Percentiles rank a stretch among this genome's conserved stretches.
Evolutionary conservation across 1,284 basidiomycete species (phyloP).

Genomic region (Mrakiaceae sp.): DNA sequence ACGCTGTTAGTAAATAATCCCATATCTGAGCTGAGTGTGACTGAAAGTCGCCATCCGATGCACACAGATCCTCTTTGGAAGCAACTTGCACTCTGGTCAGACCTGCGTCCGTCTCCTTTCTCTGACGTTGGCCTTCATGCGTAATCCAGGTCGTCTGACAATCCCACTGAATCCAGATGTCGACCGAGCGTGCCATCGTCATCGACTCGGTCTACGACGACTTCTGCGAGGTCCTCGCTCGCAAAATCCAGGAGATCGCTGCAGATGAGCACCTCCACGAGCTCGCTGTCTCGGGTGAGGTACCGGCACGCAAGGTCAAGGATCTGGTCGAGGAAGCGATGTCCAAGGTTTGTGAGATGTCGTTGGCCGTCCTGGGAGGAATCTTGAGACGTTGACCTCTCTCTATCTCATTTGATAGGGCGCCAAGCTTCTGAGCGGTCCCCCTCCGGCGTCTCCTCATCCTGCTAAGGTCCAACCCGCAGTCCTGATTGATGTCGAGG

Average conservation of each 20-base stretch:
- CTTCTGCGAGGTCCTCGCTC: neutral
- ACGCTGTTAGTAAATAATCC: constrained; percentile 3
- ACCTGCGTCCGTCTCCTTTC: constrained; percentile 2
- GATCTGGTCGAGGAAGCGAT: constrained; percentile 24
- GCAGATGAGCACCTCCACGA: constrained; percentile 11
- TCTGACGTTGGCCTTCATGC: neutral
- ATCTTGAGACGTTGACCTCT: no score
- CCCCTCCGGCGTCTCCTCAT: no score
- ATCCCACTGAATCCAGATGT: neutral
- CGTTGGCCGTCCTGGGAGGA: no score
- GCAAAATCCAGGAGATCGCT: constrained; percentile 13
- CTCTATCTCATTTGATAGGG: neutral
- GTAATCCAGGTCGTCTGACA: neutral
- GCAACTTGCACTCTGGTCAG: constrained; percentile 13
- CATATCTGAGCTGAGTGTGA: neutral
- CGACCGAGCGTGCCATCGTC: constrained; percentile 15
- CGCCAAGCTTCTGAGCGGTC: neutral
- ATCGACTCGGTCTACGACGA: constrained; percentile 8
- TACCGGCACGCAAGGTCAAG: constrained; percentile 18
- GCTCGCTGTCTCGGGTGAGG: constrained; percentile 21
- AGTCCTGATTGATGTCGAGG: neutral
- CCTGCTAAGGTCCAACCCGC: neutral
- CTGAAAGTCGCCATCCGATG: neutral
- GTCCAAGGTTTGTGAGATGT: constrained; percentile 18
- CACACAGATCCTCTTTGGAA: constrained; percentile 13